Base-by-base conservation (phyloP, 352 stramenopile species). In the Pythium brassicae region DNA sequence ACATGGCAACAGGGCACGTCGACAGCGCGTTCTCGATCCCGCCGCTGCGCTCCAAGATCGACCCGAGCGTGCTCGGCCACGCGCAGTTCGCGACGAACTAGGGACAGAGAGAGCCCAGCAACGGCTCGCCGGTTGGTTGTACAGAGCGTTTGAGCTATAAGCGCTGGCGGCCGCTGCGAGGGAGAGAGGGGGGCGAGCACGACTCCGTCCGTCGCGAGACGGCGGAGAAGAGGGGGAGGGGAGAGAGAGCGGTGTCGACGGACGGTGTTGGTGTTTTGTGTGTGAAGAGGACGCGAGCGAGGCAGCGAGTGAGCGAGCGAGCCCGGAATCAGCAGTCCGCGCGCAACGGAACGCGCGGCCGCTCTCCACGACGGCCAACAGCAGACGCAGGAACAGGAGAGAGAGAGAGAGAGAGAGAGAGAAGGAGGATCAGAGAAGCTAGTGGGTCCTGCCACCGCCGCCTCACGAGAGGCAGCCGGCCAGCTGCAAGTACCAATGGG, bases 41-140 rank as follows among this genome's bases (percentile, higher is more conserved):
- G 14, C 81, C 81, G n/a, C 68, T 91, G 39, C 78, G 81, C 26
- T 87, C 81, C 23, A 91, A 91, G 71, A 83, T 91, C 53, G 76
- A 88, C 43, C 81, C 81, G 27, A 88, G 64, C 51, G 76, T 91
- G 50, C 67, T 91, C 26, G 65, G 63, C 20, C 69, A 63, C 50
- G 60, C 67, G 10, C 79, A 87, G 59, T 81, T 74, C 1, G 55
- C 72, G 22, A 78, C 57, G 20, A 82, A 83, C 63, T 90, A 83
- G 59, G 22, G 32, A 20, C 17, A 2, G 40, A 46, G n/a, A n/a
- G n/a, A n/a, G n/a, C n/a, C n/a, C n/a, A n/a, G n/a, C n/a, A n/a
- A n/a, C n/a, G n/a, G n/a, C n/a, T n/a, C n/a, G n/a, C n/a, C n/a
- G n/a, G n/a, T n/a, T n/a, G 22, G 44, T 12, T 49, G 44, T 32